Base-by-base conservation (phyloP, 441 rosid species). In the Gossypium schwendimanii region DNA sequence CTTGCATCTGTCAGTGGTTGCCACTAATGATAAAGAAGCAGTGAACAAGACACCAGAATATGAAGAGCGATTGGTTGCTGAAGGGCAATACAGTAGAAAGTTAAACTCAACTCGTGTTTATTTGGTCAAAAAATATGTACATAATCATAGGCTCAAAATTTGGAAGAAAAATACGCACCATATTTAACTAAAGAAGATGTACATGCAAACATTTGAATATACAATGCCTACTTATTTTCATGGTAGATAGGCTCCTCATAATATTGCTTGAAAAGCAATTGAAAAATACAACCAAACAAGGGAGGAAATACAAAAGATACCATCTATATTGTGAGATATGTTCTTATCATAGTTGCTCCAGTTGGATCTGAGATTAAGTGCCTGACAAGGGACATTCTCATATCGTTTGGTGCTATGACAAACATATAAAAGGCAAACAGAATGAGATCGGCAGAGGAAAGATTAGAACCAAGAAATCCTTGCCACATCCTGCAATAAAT, bases 331-430 rank as follows among this genome's bases (percentile, higher is more conserved):
- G 79, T 82, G 74, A 90, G 91, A 80, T 92, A 92, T 75, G 97
- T 89, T 84, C 84, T 88, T 72, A 92, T 84, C 97, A 94, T 90
- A 72, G 85, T 89, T 67, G 96, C 90, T 60, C 97, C 98, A 0
- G 94, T 88, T 70, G 97, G 98, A 79, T 92, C 97, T 49, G 93
- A 90, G n/a, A 92, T 39, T 58, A 90, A 88, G 75, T 94, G 98
- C 75, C 84, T 88, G 78, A 94, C 81, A 52, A 92, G 93, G 82
- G 78, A 69, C 88, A 78, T 91, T 80, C 94, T 85, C 85, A 90
- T 68, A 44, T 87, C 87, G 70, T 91, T 90, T 57, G 96, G 98
- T 58, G 98, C 88, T 75, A 89, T 87, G 71, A 80, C 75, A 71
- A 92, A 92, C 98, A 94, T 89, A 82, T 85, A 92, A 71, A 92